Percentiles rank a stretch among this genome's conserved stretches.
phyloP scores from a whole-genome alignment of 1,139 yeast species.

The Scheffersomyces insectosa region DNA sequence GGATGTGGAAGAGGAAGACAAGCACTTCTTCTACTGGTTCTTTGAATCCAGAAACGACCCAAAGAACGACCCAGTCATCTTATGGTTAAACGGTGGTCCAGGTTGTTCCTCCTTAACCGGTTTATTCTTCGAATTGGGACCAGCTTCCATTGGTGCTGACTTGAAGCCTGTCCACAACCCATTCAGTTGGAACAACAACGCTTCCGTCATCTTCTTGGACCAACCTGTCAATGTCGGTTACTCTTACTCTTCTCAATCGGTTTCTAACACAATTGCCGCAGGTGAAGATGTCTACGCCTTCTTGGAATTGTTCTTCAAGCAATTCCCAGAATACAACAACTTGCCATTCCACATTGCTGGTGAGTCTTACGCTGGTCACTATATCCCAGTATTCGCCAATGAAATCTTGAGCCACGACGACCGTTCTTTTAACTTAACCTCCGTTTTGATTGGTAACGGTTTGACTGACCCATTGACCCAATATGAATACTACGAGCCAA shows the following conservation, averaged over 20 bases:
- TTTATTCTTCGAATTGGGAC: slow-evolving; percentile 88
- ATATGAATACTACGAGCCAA: slow-evolving; percentile 86
- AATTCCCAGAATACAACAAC: slow-evolving; percentile 79
- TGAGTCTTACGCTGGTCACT: slow-evolving; percentile 98
- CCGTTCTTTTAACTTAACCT: slow-evolving; percentile 79
- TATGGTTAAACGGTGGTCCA: slow-evolving; percentile 93
- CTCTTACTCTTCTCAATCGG: slow-evolving; percentile 68
- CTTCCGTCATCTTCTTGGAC: slow-evolving; percentile 87
- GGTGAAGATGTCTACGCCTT: slow-evolving; percentile 93
- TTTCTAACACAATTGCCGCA: slow-evolving; percentile 81
- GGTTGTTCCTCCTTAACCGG: slow-evolving; percentile 92
- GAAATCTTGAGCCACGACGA: slow-evolving; percentile 79
- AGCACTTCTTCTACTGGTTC: slow-evolving; percentile 81
- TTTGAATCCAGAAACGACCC: slow-evolving; percentile 93
- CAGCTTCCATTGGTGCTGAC: slow-evolving; percentile 67
- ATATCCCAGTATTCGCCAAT: slow-evolving; percentile 88
- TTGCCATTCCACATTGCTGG: slow-evolving; percentile 93
- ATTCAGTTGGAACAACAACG: slow-evolving; percentile 84
- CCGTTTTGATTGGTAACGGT: slow-evolving; percentile 94
- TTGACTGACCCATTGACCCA: slow-evolving; percentile 91
- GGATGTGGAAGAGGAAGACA: slow-evolving; percentile 80
- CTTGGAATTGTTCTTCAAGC: slow-evolving; percentile 83
- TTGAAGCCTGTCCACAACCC: slow-evolving; percentile 76
- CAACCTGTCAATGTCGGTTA: slow-evolving; percentile 95
- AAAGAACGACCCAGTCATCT: slow-evolving; percentile 73